These are phyloP conservation scores for Aspergillus sp. DNA, from an alignment of 2,329 filamentous ascomycete species.

Conservation along the genomic window DNA sequence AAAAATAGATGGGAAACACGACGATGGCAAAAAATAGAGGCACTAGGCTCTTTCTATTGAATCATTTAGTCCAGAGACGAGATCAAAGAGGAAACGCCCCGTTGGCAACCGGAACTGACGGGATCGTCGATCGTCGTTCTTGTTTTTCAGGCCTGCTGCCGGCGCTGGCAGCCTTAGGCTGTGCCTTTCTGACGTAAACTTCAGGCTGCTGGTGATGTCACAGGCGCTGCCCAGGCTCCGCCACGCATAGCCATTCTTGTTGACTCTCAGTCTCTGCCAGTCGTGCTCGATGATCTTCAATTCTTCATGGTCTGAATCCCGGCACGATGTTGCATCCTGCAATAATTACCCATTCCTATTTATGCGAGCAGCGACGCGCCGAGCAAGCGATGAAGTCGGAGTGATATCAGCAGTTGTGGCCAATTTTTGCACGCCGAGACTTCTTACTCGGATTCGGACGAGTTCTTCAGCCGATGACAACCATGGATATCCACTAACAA, in stretches of 20 bases:
- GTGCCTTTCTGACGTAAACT: neutral
- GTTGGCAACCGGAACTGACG: neutral
- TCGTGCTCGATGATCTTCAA: neutral
- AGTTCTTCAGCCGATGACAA: neutral
- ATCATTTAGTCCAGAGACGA: neutral
- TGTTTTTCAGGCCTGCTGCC: neutral
- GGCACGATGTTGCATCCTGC: neutral
- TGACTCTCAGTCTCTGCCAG: neutral
- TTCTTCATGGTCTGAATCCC: neutral
- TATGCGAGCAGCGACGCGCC: neutral
- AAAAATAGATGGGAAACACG: neutral
- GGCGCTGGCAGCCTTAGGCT: neutral
- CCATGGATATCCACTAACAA: neutral
- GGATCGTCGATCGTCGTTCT: neutral
- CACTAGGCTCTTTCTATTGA: neutral
- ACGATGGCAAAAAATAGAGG: neutral
- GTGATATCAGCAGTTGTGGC: neutral
- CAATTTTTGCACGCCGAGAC: neutral
- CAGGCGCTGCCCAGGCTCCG: neutral
- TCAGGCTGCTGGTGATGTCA: slow-evolving; percentile 1
- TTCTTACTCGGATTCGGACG: neutral
- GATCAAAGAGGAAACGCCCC: neutral
- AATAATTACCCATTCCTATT: neutral
- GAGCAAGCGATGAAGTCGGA: neutral
- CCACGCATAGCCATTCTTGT: neutral